phyloP scores from a whole-genome alignment of 2,329 filamentous ascomycete genomes.

The Colletotrichum trifolii region DNA sequence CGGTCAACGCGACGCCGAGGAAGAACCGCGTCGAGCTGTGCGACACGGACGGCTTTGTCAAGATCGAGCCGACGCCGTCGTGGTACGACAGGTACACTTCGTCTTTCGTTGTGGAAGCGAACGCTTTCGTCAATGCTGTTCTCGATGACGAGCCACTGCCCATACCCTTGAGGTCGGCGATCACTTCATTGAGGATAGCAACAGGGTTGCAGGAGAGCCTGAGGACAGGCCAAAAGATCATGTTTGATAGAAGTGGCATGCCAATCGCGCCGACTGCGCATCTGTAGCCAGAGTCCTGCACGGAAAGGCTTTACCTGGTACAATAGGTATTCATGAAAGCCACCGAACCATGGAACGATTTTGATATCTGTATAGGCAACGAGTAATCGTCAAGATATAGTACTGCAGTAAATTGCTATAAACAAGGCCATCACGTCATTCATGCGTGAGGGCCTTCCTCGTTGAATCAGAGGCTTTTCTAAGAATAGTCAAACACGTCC shows the following conservation, averaged over 20 bases:
- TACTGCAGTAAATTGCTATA: no score
- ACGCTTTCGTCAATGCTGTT: slow-evolving; percentile 39
- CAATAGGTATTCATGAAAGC: neutral
- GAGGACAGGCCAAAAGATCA: slow-evolving; percentile 28
- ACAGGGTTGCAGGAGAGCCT: slow-evolving; percentile 38
- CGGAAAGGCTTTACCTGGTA: neutral
- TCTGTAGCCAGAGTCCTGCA: neutral
- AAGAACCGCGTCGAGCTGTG: slow-evolving; percentile 41
- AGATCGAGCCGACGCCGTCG: slow-evolving; percentile 39
- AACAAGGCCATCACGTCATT: no score
- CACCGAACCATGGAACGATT: neutral
- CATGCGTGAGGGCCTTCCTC: no score
- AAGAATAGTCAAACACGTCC: no score
- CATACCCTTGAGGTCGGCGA: slow-evolving; percentile 31
- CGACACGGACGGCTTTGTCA: slow-evolving; percentile 38
- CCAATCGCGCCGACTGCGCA: neutral
- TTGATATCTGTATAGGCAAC: neutral
- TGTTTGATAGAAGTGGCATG: slow-evolving; percentile 33
- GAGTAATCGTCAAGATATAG: neutral
- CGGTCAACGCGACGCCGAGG: slow-evolving; percentile 46
- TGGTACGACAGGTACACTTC: slow-evolving; percentile 43
- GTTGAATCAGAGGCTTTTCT: no score
- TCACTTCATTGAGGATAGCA: slow-evolving; percentile 37
- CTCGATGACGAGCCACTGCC: slow-evolving; percentile 36
- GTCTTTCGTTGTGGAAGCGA: slow-evolving; percentile 43